Conservation (phyloP, 345 rosid species). For the Sonneratia alba region DNA sequence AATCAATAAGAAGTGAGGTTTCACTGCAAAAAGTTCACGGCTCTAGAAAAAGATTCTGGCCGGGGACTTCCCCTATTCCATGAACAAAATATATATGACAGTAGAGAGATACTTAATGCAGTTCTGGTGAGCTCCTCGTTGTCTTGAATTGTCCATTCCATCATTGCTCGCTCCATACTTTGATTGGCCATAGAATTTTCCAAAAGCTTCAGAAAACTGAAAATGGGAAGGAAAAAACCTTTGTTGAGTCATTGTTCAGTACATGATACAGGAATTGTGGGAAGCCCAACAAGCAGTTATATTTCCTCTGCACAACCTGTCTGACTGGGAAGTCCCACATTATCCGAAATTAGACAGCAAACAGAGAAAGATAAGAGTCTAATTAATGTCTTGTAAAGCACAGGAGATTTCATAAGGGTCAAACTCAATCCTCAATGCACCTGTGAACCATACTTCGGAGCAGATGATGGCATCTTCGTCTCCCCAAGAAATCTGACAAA, state of each 20-base stretch:
- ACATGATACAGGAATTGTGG: not conserved
- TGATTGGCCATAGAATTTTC: constrained; percentile 84
- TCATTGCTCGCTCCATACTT: constrained; percentile 58
- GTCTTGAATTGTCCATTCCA: constrained; percentile 41
- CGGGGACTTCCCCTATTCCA: not conserved
- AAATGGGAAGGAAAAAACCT: constrained; percentile 1
- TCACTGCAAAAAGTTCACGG: not conserved
- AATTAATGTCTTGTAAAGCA: not conserved
- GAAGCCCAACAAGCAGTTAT: not conserved
- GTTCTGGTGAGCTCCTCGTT: constrained; percentile 70
- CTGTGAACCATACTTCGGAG: constrained; percentile 81
- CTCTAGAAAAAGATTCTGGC: not conserved
- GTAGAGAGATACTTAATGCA: constrained; percentile 60
- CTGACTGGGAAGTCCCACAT: not conserved
- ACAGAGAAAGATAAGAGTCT: not conserved
- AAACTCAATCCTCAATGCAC: constrained; percentile 21
- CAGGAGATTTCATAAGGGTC: not conserved
- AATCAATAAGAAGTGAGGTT: not conserved
- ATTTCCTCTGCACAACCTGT: not conserved
- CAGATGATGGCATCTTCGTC: constrained; percentile 54
- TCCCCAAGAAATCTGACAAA: constrained; percentile 79
- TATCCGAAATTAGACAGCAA: not conserved
- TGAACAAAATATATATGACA: not conserved
- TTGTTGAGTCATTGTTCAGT: not conserved
- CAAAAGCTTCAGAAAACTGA: constrained; percentile 92